Evolutionary conservation across 129 eudicot species (phyloP).

Genomic region (Solidago caesia): DNA sequence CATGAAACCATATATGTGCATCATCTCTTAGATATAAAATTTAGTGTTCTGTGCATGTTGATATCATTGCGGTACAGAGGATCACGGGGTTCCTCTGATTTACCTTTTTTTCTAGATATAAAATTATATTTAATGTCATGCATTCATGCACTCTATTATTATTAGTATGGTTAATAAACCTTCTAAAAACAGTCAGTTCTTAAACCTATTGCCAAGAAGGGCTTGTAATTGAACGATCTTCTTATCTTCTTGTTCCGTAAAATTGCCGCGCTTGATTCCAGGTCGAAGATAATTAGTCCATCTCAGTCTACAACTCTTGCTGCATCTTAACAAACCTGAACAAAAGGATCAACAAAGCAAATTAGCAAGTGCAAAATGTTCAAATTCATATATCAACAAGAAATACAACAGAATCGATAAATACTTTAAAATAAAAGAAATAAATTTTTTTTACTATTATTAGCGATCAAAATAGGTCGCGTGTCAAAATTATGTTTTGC

Average conservation of each 20-base stretch:
- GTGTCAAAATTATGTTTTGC: too few relatives aligned
- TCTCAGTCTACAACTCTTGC: conserved; percentile 53
- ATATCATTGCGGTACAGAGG: too few relatives aligned
- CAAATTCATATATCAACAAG: not conserved
- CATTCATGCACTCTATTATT: not conserved
- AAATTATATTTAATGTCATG: not conserved
- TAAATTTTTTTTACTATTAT: too few relatives aligned
- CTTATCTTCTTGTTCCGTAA: conserved; percentile 46
- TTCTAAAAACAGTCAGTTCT: not conserved
- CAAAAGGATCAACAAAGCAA: conserved; percentile 14
- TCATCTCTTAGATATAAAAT: too few relatives aligned
- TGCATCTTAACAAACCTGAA: conserved; percentile 46
- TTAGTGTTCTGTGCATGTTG: too few relatives aligned
- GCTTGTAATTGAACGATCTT: conserved; percentile 49
- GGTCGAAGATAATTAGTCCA: conserved; percentile 56
- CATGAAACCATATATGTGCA: too few relatives aligned
- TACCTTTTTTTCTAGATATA: not conserved
- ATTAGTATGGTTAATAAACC: not conserved
- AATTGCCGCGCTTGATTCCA: conserved; percentile 51
- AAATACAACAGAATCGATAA: not conserved
- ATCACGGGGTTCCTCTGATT: too few relatives aligned
- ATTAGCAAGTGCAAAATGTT: not conserved
- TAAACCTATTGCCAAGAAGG: conserved; percentile 48
- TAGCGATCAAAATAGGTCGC: too few relatives aligned
- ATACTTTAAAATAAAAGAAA: not conserved